These are phyloP conservation scores for Penicillium flavigenum DNA, from an alignment of 495 filamentous ascomycete genomes.

Conservation along the genomic window DNA sequence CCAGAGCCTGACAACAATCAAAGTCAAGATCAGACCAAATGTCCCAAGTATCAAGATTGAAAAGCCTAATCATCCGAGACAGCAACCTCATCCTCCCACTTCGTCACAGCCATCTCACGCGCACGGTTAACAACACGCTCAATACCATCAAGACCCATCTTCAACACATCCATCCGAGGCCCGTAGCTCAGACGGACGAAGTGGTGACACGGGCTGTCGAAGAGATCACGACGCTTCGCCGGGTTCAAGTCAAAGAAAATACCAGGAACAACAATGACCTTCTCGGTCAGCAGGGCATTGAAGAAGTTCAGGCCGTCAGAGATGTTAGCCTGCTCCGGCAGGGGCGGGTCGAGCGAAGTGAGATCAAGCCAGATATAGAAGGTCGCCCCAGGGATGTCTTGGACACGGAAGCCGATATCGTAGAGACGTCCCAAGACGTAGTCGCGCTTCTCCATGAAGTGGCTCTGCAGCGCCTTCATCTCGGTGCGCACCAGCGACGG, in stretches of 20 bases:
- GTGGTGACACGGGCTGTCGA: constrained; percentile 93
- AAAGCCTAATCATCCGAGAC: constrained; percentile 40
- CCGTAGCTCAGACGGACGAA: constrained; percentile 92
- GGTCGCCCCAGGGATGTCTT: constrained; percentile 79
- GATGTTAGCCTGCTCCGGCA: constrained; percentile 57
- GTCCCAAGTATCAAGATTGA: not conserved
- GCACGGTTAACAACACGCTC: constrained; percentile 65
- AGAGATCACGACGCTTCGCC: constrained; percentile 81
- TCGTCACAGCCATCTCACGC: constrained; percentile 30
- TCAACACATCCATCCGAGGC: constrained; percentile 81
- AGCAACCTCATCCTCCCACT: constrained; percentile 45
- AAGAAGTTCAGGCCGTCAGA: constrained; percentile 96
- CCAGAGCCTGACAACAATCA: not conserved
- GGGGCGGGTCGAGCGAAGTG: constrained; percentile 44
- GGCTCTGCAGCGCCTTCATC: constrained; percentile 83
- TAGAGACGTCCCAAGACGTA: constrained; percentile 75
- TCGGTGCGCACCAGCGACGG: constrained; percentile 75
- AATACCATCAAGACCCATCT: constrained; percentile 84
- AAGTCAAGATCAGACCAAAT: not conserved
- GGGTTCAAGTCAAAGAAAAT: constrained; percentile 87
- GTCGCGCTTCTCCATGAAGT: constrained; percentile 89
- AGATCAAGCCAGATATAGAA: constrained; percentile 89
- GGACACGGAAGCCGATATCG: constrained; percentile 80
- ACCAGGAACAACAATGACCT: constrained; percentile 92
- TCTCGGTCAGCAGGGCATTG: constrained; percentile 85